phyloP scores from a whole-genome alignment of 2,329 filamentous ascomycete species.

The Fusarium beomiforme region DNA sequence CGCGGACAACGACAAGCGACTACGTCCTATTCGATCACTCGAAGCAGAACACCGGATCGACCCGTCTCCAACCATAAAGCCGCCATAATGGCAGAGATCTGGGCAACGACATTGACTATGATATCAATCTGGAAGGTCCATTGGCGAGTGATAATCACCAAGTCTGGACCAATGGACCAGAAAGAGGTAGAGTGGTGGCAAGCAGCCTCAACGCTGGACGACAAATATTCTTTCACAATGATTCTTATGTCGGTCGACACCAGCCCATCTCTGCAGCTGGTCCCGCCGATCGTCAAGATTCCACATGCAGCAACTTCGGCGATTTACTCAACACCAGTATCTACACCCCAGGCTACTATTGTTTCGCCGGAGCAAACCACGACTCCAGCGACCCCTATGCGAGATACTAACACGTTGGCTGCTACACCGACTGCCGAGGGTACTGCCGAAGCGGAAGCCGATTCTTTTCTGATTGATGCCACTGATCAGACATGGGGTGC shows the following conservation, averaged over 20 bases:
- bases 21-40: slow-evolving; percentile 76
- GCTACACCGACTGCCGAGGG: slow-evolving; percentile 58
- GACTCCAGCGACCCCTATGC: slow-evolving; percentile 61
- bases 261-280: slow-evolving; percentile 69
- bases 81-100: slow-evolving; percentile 75
- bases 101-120: slow-evolving; percentile 80
- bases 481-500: slow-evolving; percentile 82
- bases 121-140: slow-evolving; percentile 75
- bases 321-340: slow-evolving; percentile 71
- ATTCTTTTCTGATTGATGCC: slow-evolving; percentile 76
- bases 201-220: slow-evolving; percentile 62
- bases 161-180: slow-evolving; percentile 73
- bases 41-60: slow-evolving; percentile 62
- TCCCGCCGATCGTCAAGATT: slow-evolving; percentile 64
- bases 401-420: slow-evolving; percentile 50
- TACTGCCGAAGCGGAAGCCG: slow-evolving; percentile 56
- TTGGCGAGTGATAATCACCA: slow-evolving; percentile 81
- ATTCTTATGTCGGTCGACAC: slow-evolving; percentile 73
- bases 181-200: slow-evolving; percentile 72
- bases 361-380: slow-evolving; percentile 70
- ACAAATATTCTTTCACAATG: slow-evolving; percentile 61
- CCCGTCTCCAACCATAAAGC: slow-evolving; percentile 61
- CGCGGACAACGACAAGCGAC: slow-evolving; percentile 77
- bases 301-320: slow-evolving; percentile 54
- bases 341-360: slow-evolving; percentile 70